phyloP scores from a whole-genome alignment of 1,139 yeast species.

The Suhomyces chickasaworum region DNA sequence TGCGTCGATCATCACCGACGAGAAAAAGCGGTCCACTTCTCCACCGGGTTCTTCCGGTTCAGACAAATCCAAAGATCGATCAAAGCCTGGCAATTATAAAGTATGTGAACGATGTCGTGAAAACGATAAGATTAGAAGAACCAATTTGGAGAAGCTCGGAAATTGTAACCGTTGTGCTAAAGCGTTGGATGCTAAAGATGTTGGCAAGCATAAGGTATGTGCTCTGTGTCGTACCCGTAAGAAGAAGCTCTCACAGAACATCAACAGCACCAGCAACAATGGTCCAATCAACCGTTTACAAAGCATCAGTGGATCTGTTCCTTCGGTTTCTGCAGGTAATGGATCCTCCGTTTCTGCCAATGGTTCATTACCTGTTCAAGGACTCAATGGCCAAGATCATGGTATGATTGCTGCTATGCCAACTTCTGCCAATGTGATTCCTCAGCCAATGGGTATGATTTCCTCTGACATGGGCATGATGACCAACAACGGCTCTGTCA shows the following conservation, averaged over 20 bases:
- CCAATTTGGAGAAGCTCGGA: constrained; percentile 57
- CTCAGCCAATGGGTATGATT: constrained; percentile 17
- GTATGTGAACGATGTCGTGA: constrained; percentile 66
- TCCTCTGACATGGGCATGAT: constrained; percentile 17
- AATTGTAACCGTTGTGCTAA: constrained; percentile 65
- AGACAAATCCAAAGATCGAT: constrained; percentile 20
- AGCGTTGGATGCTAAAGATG: constrained; percentile 44
- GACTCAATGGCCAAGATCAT: constrained; percentile 7
- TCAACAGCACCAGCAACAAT: constrained; percentile 15
- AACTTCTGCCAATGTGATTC: constrained; percentile 10
- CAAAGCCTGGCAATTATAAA: constrained; percentile 44
- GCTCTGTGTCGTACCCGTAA: constrained; percentile 53
- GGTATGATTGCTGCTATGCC: constrained; percentile 14
- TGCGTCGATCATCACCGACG: constrained; percentile 37
- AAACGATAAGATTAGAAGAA: constrained; percentile 59
- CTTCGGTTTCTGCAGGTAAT: background rate
- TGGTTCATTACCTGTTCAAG: constrained; percentile 6
- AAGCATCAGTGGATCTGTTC: constrained; percentile 3
- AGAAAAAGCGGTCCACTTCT: constrained; percentile 14
- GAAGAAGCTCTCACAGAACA: constrained; percentile 35
- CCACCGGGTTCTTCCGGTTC: constrained; percentile 7
- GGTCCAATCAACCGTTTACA: constrained; percentile 12
- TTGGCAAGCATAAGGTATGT: constrained; percentile 60
- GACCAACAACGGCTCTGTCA: constrained; percentile 6
- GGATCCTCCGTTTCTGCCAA: background rate